Base-by-base conservation (phyloP, 345 rosid species). In the sweet orange (Citrus sinensis) region DNA sequence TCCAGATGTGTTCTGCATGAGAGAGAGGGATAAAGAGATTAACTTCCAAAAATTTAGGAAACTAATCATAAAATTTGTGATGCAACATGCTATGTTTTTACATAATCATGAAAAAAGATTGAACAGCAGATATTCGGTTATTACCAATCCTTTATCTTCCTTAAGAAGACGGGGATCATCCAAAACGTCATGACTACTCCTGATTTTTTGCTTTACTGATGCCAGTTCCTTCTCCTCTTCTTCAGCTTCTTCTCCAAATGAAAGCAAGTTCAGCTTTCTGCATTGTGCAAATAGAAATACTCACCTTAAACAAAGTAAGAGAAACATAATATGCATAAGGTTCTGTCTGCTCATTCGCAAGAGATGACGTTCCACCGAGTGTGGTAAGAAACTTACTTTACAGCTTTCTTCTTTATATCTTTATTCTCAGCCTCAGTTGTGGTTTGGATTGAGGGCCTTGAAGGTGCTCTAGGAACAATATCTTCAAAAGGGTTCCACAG, bases 181-280 rank as follows among this genome's bases (percentile, higher is more conserved):
- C 84, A 96, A 83, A 74, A 94, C 98, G 77, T 96, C 98, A 77
- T 96, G 98, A 82, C 99, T 94, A 84, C 98, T 96, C 91, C 85
- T 94, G 51, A 92, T 96, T 87, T 92, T 96, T 85, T 88, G 89
- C 82, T 91, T 92, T 13, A 86, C 86, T 59, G 86, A 81, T 62
- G 88, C 93, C 68, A 96, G 80, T 83, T 91, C 94, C 80, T 92
- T 96, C 86, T 92, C 98, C 80, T 94, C 98, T 83, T 94, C 98
- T 85, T 94, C 99, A 73, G 95, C 99, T 86, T 94, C 99, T 79
- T 96, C 99, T 68, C 99, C 99, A 64, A 94, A 94, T 25, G 99
- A 96, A 60, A 96, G 98, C 85, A 96, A 78, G 84, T 88, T 94
- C 84, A 94, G 85, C 82, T 94, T 92, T 85, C 98, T 96, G 84